Conservation (phyloP, 306 rosid genomes). For the Cucurbita ficifolia region DNA sequence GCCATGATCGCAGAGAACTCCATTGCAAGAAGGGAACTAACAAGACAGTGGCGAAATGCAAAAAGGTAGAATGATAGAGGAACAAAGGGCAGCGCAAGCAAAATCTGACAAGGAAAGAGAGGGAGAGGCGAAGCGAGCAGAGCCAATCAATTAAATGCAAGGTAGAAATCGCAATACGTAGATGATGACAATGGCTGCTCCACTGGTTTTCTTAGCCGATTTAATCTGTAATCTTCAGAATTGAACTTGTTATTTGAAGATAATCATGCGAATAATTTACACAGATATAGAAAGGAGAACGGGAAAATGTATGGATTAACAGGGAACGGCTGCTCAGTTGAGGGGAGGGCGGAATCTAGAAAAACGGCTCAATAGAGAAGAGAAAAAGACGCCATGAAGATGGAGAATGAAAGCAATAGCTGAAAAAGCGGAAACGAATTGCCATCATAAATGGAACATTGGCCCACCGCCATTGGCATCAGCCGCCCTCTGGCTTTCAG, state of each 20-base stretch:
- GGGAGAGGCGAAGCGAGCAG: background rate
- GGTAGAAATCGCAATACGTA: background rate
- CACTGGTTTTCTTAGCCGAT: background rate
- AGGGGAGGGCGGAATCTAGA: background rate
- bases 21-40: slow-evolving; percentile 7
- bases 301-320: too few species aligned
- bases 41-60: background rate
- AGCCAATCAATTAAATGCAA: background rate
- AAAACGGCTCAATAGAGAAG: background rate
- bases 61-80: background rate
- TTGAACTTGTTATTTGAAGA: background rate
- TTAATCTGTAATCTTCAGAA: background rate
- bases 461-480: background rate
- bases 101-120: background rate
- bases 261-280: background rate
- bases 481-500: background rate
- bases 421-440: background rate
- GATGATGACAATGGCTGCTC: background rate
- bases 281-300: background rate
- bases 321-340: background rate
- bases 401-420: background rate
- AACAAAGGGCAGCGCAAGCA: background rate
- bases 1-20: slow-evolving; percentile 37
- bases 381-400: background rate
- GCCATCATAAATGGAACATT: background rate